phyloP scores from a whole-genome alignment of 345 rosid species.

The Citrus inodora region DNA sequence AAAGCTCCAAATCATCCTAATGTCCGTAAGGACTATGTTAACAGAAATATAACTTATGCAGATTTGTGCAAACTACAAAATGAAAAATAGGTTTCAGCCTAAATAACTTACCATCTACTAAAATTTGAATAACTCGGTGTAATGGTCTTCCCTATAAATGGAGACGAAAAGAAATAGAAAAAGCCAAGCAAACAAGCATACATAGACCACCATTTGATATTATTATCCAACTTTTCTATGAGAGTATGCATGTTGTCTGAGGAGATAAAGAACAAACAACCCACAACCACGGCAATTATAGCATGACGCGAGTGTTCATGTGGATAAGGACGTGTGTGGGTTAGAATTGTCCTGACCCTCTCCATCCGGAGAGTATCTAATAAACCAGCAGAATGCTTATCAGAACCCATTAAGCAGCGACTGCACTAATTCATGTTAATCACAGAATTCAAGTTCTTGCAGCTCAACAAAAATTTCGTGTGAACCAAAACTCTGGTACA shows the following conservation, averaged over 20 bases:
- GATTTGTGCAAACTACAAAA: background rate
- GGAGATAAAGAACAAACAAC: conserved; percentile 94
- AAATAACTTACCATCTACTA: conserved; percentile 79
- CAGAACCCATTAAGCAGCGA: conserved; percentile 45
- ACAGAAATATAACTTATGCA: background rate
- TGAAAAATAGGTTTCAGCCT: background rate
- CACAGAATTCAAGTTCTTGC: conserved; percentile 12
- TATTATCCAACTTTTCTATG: conserved; percentile 79
- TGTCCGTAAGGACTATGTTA: background rate
- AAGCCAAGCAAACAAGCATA: conserved; percentile 96
- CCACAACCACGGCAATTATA: conserved; percentile 83
- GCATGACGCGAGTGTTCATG: conserved; percentile 99
- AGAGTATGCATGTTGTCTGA: conserved; percentile 97
- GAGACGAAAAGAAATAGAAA: conserved; percentile 98
- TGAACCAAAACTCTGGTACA: conserved; percentile 15
- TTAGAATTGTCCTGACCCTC: conserved; percentile 84
- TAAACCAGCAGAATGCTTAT: conserved; percentile 46
- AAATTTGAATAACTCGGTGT: conserved; percentile 96
- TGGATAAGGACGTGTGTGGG: conserved; percentile 88
- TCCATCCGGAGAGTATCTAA: conserved; percentile 70
- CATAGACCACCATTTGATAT: conserved; percentile 99
- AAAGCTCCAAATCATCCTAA: conserved; percentile 7
- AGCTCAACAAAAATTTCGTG: conserved; percentile 15
- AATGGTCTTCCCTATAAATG: conserved; percentile 91
- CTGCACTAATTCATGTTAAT: background rate